Conservation (phyloP, 169 alveolate species). For the Plasmodium falciparum region DNA sequence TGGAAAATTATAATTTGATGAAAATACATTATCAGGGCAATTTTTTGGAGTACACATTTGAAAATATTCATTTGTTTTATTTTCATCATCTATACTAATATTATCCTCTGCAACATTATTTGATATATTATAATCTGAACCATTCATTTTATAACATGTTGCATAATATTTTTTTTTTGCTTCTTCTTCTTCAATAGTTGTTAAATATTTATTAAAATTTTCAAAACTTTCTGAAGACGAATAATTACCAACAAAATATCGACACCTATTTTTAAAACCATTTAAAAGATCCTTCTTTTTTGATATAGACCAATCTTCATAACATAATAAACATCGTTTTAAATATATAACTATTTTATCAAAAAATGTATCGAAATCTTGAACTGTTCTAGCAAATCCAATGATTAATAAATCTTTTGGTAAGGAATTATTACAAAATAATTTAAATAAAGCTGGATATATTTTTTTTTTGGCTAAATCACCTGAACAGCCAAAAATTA, state of each 20-base stretch:
- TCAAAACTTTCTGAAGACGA: conserved; percentile 32
- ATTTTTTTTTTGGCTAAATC: conserved; percentile 83
- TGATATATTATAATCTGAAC: background rate
- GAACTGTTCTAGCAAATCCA: conserved; percentile 74
- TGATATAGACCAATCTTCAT: conserved; percentile 68
- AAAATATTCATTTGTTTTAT: background rate
- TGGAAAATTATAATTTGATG: background rate
- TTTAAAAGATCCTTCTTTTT: conserved; percentile 62
- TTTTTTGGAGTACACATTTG: background rate
- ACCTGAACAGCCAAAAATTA: conserved; percentile 84
- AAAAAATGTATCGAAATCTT: conserved; percentile 44
- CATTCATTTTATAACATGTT: conserved; percentile 13
- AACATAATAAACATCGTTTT: conserved; percentile 56
- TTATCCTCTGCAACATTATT: background rate
- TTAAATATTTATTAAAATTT: conserved; percentile 38
- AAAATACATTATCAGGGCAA: background rate
- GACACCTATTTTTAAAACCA: conserved; percentile 43
- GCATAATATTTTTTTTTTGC: conserved; percentile 10
- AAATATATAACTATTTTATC: conserved; percentile 67
- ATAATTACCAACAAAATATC: conserved; percentile 57
- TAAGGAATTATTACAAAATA: conserved; percentile 81
- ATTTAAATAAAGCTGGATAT: conserved; percentile 82
- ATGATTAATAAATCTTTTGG: conserved; percentile 80
- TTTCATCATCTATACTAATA: background rate
- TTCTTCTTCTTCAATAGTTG: conserved; percentile 43